Percentiles rank a stretch among this genome's conserved stretches.
These are phyloP conservation scores for Hypoxylon trugodes DNA, from an alignment of 495 filamentous ascomycete species.

Conservation along the genomic window DNA sequence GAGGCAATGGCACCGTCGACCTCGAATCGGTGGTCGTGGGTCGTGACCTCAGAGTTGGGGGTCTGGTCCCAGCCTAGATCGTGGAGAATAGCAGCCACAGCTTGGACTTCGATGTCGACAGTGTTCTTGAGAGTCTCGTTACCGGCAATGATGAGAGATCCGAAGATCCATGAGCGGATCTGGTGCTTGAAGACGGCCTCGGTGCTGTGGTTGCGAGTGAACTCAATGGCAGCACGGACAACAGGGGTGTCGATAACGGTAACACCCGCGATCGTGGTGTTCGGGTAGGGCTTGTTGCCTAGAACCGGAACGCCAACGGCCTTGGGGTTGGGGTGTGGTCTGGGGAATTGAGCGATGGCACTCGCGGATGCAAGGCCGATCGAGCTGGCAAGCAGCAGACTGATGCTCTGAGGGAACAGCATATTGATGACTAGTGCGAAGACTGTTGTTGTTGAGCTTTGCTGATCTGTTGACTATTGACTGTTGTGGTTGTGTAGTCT, in stretches of 20 bases:
- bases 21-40: conserved; percentile 52
- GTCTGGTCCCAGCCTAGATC: conserved; percentile 61
- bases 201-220: conserved; percentile 47
- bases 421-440: conserved; percentile 15
- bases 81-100: conserved; percentile 60
- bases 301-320: conserved; percentile 16
- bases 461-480: conserved; percentile 10
- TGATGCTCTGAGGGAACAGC: conserved; percentile 24
- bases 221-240: conserved; percentile 49
- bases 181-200: conserved; percentile 54
- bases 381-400: conserved; percentile 22
- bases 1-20: conserved; percentile 55
- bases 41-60: conserved; percentile 37
- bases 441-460: conserved; percentile 9
- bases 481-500: not conserved
- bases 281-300: conserved; percentile 21
- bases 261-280: conserved; percentile 41
- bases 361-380: conserved; percentile 8
- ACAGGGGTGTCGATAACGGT: conserved; percentile 54
- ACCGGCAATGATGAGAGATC: conserved; percentile 46
- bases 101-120: conserved; percentile 58
- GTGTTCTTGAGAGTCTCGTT: conserved; percentile 44
- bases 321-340: not conserved
- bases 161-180: conserved; percentile 53
- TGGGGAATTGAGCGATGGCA: not conserved